phyloP scores from a whole-genome alignment of 2,329 filamentous ascomycete genomes.

The Emydomyces testavorans region DNA sequence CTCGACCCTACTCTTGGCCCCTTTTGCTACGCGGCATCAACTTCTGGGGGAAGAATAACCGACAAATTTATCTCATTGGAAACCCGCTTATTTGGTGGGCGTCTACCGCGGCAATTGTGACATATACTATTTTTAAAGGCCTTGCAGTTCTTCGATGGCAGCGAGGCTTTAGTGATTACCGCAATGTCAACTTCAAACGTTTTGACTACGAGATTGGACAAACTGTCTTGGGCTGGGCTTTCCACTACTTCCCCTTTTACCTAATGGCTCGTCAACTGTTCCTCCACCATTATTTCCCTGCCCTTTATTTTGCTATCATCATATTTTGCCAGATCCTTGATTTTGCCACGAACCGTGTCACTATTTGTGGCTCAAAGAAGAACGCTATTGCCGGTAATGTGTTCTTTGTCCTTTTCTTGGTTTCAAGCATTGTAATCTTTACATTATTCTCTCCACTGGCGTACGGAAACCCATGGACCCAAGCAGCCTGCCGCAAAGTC shows the following conservation, averaged over 20 bases:
- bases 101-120: constrained; percentile 61
- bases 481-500: constrained; percentile 69
- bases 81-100: constrained; percentile 95
- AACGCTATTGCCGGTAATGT: constrained; percentile 62
- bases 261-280: constrained; percentile 97
- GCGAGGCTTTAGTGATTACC: constrained; percentile 79
- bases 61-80: constrained; percentile 91
- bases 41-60: constrained; percentile 92
- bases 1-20: constrained; percentile 85
- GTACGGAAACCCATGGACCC: constrained; percentile 92
- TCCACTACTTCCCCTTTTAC: constrained; percentile 98
- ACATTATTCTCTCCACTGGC: constrained; percentile 75
- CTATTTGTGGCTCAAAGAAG: constrained; percentile 54
- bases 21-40: constrained; percentile 90
- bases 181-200: constrained; percentile 72
- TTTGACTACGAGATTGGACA: constrained; percentile 96
- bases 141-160: constrained; percentile 87
- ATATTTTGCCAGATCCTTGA: constrained; percentile 82
- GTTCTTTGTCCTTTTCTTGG: constrained; percentile 63
- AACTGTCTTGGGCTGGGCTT: constrained; percentile 82
- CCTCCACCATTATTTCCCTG: constrained; percentile 96
- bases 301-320: constrained; percentile 88
- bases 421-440: constrained; percentile 63
- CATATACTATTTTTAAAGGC: constrained; percentile 77
- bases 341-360: constrained; percentile 64